phyloP scores from a whole-genome alignment of 129 eudicot species.

The Gnaphalium uliginosum region DNA sequence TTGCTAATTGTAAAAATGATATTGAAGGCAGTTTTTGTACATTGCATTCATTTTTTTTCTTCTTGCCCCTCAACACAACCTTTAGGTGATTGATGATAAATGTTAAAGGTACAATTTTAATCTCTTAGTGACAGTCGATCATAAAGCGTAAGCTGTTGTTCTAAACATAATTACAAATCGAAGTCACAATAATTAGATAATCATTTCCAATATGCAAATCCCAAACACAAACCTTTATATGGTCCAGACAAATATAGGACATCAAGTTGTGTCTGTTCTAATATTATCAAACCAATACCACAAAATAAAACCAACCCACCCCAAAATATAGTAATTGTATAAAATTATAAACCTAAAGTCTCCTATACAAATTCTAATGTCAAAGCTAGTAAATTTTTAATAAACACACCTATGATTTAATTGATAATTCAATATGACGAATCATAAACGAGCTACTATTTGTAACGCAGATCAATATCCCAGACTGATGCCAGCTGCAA shows the following conservation, averaged over 20 bases:
- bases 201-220: not conserved
- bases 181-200: too few species aligned
- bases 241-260: conserved; percentile 10
- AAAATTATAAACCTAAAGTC: not conserved
- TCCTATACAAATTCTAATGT: conserved; percentile 25
- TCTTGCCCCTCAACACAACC: too few species aligned
- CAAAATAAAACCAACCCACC: conserved; percentile 21
- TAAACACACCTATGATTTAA: not conserved
- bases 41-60: not conserved
- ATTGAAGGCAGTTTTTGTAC: conserved; percentile 8
- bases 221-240: not conserved
- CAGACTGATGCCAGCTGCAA: conserved; percentile 77
- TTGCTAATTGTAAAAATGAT: conserved; percentile 9
- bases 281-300: not conserved
- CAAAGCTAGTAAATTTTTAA: conserved; percentile 15
- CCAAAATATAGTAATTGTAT: not conserved
- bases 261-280: not conserved
- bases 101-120: too few species aligned
- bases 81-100: too few species aligned
- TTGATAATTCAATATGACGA: not conserved
- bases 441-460: conserved; percentile 30
- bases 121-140: too few species aligned
- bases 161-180: not conserved
- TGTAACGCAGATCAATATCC: conserved; percentile 62
- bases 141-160: too few species aligned